Evolutionary conservation across 2,329 filamentous ascomycete species (phyloP).

Genomic region (Colletotrichum sp.): DNA sequence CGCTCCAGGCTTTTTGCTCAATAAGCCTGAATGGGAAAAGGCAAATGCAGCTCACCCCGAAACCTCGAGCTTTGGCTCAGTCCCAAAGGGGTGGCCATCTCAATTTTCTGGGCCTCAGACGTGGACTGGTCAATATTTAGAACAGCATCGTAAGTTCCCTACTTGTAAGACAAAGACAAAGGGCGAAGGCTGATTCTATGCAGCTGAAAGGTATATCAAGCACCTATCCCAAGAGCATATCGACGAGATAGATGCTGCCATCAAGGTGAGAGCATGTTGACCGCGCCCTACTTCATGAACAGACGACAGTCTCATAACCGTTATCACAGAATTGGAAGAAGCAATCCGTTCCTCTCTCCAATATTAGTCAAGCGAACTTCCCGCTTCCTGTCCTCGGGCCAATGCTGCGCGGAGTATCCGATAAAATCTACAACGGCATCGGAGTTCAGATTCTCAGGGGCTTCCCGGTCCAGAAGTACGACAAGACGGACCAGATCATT

Average conservation of each 20-base stretch:
- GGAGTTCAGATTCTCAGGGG: not conserved
- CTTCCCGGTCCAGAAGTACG: not conserved
- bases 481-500: not conserved
- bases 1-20: not conserved
- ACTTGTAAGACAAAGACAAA: accelerated
- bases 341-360: not conserved
- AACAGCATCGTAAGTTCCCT: not conserved
- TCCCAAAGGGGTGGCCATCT: not conserved
- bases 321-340: accelerated
- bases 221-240: not conserved
- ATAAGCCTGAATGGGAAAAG: not conserved
- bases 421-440: not conserved
- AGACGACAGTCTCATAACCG: not conserved
- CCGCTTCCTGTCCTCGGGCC: not conserved
- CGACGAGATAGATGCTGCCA: not conserved
- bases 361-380: accelerated
- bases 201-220: not conserved
- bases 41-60: not conserved
- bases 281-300: not conserved
- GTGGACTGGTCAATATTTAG: not conserved
- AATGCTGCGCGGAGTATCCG: not conserved
- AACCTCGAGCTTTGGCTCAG: not conserved
- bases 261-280: not conserved
- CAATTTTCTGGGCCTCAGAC: not conserved
- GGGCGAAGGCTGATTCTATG: not conserved